Conservation (phyloP, 225 moss, liverwort and hornwort genomes). For the Rhytidiadelphus loreus region DNA sequence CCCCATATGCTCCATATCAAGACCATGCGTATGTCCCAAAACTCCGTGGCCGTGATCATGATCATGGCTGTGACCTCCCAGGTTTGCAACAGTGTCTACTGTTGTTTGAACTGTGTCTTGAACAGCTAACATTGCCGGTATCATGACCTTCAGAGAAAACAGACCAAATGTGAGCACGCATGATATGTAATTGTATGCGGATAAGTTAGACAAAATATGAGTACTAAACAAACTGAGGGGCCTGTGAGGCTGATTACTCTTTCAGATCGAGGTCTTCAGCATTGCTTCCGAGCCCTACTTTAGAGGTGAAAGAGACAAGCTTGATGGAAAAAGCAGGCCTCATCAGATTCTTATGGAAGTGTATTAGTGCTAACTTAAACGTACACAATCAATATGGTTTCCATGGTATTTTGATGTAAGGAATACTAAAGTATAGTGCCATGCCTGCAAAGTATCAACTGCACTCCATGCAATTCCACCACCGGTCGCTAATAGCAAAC, state of each 20-base stretch:
- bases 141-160: slow-evolving; percentile 16
- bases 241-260: not conserved
- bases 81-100: slow-evolving; percentile 13
- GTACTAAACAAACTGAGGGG: not conserved
- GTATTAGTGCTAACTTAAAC: not conserved
- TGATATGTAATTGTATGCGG: not conserved
- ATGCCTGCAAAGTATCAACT: slow-evolving; percentile 69
- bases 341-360: not conserved
- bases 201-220: not conserved
- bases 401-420: not conserved
- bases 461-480: slow-evolving; percentile 97
- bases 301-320: not conserved
- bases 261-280: not conserved
- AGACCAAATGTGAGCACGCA: not conserved
- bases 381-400: not conserved
- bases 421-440: not conserved
- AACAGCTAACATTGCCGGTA: slow-evolving; percentile 34
- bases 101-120: slow-evolving; percentile 59
- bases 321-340: not conserved
- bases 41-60: slow-evolving; percentile 37
- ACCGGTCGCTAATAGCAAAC: slow-evolving; percentile 72
- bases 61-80: slow-evolving; percentile 23
- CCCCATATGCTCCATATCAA: slow-evolving; percentile 91
- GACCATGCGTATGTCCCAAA: slow-evolving; percentile 52
- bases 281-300: not conserved